Base-by-base conservation (phyloP, 148 eudicot genomes). In the Chenopodium berlandieri region DNA sequence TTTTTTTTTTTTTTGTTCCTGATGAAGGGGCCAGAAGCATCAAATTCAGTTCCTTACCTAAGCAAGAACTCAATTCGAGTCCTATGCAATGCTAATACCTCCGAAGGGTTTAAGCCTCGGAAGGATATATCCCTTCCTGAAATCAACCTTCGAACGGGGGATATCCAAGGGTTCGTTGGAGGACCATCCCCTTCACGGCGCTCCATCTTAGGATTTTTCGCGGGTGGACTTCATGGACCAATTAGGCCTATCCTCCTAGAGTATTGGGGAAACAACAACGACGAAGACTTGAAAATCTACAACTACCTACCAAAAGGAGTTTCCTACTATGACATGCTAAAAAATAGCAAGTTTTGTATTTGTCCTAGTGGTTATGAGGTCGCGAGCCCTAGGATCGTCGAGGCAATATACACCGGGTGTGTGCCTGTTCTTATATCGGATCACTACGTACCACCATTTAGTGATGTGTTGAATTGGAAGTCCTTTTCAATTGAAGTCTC, bases 341-440 rank as follows among this genome's bases (percentile, higher is more conserved):
- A 88, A 74, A 89, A 89, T 81, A 92, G 96, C 83, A 85, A 79
- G 80, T 94, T 75, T 70, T 94, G 98, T 83, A 44, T 94, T 32
- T 94, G 98, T 67, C 93, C 98, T 3, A 94, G 98, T 73, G 98
- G 98, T 1, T 94, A 91, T 19, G 98, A 94, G 69, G 98, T 94
- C 1, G 98, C 98, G 0, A 94, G 96, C 83, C 94, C 98, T 25
- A 86, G 98, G 78, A 60, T 94, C 66, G 94, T 90, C 10, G 98
- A 94, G 82, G 95, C 94, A 0, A 83, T 94, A 27, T 92, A 94
- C 83, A 89, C 89, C 22, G 98, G 96, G 0, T 94, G 98, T n/a
- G 93, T 94, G 7, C 98, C 98, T 6, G 96, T 94, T 16, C 73
- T 94, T 1, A 80, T 94, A 16, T 90, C 89, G 20, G 91, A 92